These are phyloP conservation scores for Lotus japonicus DNA, from an alignment of 306 rosid genomes.

Conservation along the genomic window DNA sequence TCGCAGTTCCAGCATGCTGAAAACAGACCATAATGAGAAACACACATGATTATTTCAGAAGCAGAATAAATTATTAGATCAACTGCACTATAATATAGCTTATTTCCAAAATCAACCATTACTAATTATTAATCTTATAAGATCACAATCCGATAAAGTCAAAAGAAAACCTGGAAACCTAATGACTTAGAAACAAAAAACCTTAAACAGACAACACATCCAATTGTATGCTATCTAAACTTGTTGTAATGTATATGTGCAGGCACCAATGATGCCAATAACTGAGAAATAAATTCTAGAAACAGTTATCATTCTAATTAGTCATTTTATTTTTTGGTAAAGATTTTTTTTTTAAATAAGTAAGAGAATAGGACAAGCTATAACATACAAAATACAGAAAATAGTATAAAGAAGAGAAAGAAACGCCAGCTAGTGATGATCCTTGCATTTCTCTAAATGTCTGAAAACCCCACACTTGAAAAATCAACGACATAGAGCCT, in stretches of 20 bases:
- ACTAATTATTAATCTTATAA: neutral
- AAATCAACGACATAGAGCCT: neutral
- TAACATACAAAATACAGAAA: neutral
- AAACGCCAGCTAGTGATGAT: neutral
- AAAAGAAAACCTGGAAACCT: slow-evolving; percentile 8
- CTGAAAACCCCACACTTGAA: neutral
- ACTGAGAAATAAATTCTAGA: slow-evolving; percentile 10
- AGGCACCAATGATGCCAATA: neutral
- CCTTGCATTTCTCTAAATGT: neutral
- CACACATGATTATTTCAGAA: neutral
- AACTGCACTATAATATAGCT: neutral
- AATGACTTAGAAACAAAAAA: slow-evolving; percentile 5
- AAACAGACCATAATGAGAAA: slow-evolving; percentile 17
- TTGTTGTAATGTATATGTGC: neutral
- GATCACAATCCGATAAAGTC: slow-evolving; percentile 10
- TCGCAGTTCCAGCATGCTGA: slow-evolving; percentile 89
- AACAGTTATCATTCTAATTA: neutral
- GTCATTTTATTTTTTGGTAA: neutral
- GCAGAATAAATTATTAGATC: neutral
- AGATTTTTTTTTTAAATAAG: neutral
- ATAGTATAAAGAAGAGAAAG: neutral
- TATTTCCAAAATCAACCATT: neutral
- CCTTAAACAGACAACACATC: neutral
- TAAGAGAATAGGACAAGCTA: neutral
- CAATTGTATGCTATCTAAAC: neutral